These are phyloP conservation scores for Rhodocollybia butyracea DNA, from an alignment of 768 basidiomycete genomes.

Conservation along the genomic window DNA sequence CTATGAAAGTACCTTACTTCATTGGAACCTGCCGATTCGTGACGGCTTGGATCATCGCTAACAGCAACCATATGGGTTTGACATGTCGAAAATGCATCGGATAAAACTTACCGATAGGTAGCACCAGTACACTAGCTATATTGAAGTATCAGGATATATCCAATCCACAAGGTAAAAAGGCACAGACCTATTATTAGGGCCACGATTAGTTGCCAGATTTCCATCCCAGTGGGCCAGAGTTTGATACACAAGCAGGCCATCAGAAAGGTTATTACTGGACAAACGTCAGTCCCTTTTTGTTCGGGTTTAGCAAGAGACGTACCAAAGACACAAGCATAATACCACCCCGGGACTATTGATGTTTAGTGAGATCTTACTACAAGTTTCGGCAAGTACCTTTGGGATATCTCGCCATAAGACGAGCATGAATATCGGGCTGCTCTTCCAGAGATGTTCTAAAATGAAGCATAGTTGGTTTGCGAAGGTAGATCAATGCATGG, in stretches of 20 bases:
- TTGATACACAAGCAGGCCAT: slow-evolving; percentile 31
- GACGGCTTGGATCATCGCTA: slow-evolving; percentile 36
- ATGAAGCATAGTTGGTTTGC: slow-evolving; percentile 52
- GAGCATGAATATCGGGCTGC: slow-evolving; percentile 58
- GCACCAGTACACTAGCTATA: slow-evolving; percentile 24
- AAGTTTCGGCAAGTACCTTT: slow-evolving; percentile 31
- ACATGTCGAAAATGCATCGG: background rate
- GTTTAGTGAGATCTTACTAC: slow-evolving; percentile 19
- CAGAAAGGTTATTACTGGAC: slow-evolving; percentile 25
- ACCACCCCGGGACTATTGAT: slow-evolving; percentile 47
- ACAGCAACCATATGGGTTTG: slow-evolving; percentile 2
- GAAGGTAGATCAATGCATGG: slow-evolving; percentile 50
- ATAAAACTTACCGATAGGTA: slow-evolving; percentile 28
- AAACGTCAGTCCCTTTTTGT: slow-evolving; percentile 2
- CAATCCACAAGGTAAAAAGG: slow-evolving; percentile 9
- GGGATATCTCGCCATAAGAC: slow-evolving; percentile 54
- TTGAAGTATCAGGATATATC: background rate
- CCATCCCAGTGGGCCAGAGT: slow-evolving; percentile 37
- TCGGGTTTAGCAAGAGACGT: slow-evolving; percentile 11
- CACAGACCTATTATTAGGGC: slow-evolving; percentile 17
- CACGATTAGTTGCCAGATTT: slow-evolving; percentile 34
- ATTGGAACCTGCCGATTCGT: slow-evolving; percentile 35
- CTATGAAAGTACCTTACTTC: slow-evolving; percentile 22
- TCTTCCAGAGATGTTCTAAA: slow-evolving; percentile 49
- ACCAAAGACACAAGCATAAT: slow-evolving; percentile 42